Percentiles rank a stretch among this genome's conserved stretches.
phyloP scores from a whole-genome alignment of 148 eudicot genomes.

The Bassia scoparia region DNA sequence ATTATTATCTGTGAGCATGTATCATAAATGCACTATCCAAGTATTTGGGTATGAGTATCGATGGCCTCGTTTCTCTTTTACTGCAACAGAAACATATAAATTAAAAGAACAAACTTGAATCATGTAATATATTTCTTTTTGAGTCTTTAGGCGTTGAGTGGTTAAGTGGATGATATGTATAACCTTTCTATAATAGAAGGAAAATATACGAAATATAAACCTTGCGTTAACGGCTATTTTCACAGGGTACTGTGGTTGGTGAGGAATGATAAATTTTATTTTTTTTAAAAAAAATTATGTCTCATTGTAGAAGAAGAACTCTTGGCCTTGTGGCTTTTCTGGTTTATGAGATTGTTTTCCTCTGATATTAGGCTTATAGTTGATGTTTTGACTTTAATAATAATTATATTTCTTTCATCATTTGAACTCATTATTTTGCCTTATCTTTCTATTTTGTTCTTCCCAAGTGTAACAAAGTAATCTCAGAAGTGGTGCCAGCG shows the following conservation, averaged over 20 bases:
- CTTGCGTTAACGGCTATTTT: background rate
- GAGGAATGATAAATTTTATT: background rate
- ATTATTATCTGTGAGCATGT: too few relatives aligned
- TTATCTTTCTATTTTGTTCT: background rate
- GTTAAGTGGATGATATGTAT: background rate
- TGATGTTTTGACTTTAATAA: slow-evolving; percentile 1
- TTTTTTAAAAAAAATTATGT: background rate
- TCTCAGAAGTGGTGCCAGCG: slow-evolving; percentile 28
- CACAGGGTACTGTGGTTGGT: background rate
- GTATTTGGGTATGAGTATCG: too few relatives aligned
- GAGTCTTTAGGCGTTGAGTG: background rate
- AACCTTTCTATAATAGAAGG: background rate
- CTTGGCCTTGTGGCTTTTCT: background rate
- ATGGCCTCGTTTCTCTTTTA: too few relatives aligned
- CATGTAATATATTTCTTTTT: too few relatives aligned
- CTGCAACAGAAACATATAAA: too few relatives aligned
- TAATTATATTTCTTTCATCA: background rate
- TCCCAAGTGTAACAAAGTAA: slow-evolving; percentile 40
- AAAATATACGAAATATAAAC: background rate
- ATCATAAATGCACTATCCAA: too few relatives aligned
- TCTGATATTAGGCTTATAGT: background rate
- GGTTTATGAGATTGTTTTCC: background rate
- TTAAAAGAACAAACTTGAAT: too few relatives aligned
- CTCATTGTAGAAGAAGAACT: background rate
- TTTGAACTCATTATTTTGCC: background rate